phyloP scores from a whole-genome alignment of 2,329 filamentous ascomycete genomes.

The Colletotrichum sp. region DNA sequence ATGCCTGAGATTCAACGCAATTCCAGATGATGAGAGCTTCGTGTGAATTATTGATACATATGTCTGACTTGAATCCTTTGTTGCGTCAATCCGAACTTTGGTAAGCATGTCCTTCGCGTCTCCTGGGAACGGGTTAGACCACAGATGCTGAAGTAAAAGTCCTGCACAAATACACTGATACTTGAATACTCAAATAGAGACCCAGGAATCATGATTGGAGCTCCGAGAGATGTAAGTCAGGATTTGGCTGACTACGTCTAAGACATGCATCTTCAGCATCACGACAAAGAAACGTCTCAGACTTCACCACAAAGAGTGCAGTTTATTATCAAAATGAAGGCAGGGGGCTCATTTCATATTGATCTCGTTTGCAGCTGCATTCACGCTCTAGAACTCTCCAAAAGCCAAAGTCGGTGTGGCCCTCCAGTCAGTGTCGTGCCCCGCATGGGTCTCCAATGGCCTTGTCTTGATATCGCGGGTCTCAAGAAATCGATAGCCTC shows the following conservation, averaged over 20 bases:
- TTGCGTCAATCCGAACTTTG: neutral
- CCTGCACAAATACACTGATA: neutral
- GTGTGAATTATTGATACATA: neutral
- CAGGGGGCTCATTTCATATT: neutral
- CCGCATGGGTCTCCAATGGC: neutral
- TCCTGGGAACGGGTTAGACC: fast-evolving
- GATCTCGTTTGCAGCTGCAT: neutral
- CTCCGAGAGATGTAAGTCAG: neutral
- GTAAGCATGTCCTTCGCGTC: neutral
- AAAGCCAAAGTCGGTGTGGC: neutral
- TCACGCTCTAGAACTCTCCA: neutral
- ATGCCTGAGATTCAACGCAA: neutral
- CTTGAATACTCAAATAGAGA: neutral
- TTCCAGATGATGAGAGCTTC: neutral
- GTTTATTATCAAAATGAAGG: neutral
- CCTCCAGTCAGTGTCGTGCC: neutral
- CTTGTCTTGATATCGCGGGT: neutral
- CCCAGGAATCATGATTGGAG: neutral
- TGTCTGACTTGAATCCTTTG: fast-evolving
- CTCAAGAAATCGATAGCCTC: neutral
- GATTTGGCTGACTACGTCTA: neutral
- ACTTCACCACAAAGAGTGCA: neutral
- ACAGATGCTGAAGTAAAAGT: neutral
- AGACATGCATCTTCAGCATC: neutral
- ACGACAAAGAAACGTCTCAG: neutral